These are phyloP conservation scores for Coelastrella sp. DNA, from an alignment of 139 green algal species.

Conservation along the genomic window DNA sequence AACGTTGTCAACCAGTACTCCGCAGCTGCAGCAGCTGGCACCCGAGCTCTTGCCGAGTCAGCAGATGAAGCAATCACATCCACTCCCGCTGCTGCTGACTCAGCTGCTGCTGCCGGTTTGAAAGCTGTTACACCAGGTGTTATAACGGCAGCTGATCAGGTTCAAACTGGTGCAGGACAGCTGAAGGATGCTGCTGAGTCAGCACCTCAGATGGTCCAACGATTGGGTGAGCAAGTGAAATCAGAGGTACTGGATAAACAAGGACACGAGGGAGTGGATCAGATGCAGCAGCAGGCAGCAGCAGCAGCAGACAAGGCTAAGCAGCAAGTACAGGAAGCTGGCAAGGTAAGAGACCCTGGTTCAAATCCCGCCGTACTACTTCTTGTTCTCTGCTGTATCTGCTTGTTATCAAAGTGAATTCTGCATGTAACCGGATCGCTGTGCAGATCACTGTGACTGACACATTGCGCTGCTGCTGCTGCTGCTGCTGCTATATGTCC, in stretches of 20 bases:
- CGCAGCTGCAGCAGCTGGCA: constrained; percentile 12
- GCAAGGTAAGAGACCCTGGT: neutral
- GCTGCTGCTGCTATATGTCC: neutral
- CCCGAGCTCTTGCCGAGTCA: neutral
- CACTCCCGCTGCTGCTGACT: constrained; percentile 8
- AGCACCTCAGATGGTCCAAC: neutral
- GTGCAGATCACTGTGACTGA: too few species aligned
- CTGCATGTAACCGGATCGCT: too few species aligned
- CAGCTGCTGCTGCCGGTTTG: constrained; percentile 16
- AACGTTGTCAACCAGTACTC: neutral
- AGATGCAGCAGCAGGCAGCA: neutral
- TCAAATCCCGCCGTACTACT: neutral
- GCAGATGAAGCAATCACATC: neutral
- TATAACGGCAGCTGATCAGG: constrained; percentile 10
- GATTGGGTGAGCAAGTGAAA: neutral
- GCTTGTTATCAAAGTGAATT: too few species aligned
- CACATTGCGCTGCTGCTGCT: too few species aligned
- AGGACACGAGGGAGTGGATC: neutral
- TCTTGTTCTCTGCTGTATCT: too few species aligned
- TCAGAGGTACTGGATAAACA: neutral
- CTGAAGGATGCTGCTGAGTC: neutral
- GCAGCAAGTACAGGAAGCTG: neutral
- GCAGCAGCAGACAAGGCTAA: neutral
- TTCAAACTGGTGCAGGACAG: constrained; percentile 6
- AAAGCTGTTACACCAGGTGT: neutral